phyloP scores from a whole-genome alignment of 352 stramenopile species.

The Phytophthora syringae region DNA sequence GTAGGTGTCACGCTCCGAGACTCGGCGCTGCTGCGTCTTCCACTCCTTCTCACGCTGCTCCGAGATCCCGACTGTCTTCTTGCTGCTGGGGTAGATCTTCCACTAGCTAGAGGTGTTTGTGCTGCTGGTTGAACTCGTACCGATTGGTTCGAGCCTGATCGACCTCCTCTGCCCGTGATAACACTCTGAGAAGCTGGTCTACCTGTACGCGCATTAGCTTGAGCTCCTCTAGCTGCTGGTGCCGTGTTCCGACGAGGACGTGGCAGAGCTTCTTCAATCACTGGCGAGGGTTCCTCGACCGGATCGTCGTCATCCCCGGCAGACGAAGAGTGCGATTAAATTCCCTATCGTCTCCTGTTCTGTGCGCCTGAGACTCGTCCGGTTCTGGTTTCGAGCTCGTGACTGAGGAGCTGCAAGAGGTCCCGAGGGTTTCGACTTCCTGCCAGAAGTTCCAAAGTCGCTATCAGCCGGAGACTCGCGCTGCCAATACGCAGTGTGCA shows the following conservation, averaged over 20 bases:
- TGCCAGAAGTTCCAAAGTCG: conserved; percentile 7
- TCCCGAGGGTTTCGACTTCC: conserved; percentile 26
- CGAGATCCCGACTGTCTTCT: conserved; percentile 18
- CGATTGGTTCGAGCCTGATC: neutral
- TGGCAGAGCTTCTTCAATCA: conserved; percentile 24
- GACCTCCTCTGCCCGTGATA: neutral
- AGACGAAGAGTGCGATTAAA: conserved; percentile 33
- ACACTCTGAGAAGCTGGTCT: conserved; percentile 9
- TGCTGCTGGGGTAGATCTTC: neutral
- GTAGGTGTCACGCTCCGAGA: conserved; percentile 2
- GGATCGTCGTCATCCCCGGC: conserved; percentile 25
- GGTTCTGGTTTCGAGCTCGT: conserved; percentile 13
- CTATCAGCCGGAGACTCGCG: conserved; percentile 23
- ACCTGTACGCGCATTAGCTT: conserved; percentile 7
- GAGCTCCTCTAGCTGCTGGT: conserved; percentile 2
- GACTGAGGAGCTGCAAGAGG: conserved; percentile 10
- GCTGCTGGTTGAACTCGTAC: neutral
- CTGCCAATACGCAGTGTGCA: conserved; percentile 23
- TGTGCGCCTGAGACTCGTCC: conserved; percentile 33
- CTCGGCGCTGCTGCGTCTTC: neutral
- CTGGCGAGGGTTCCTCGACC: conserved; percentile 23
- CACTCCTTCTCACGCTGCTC: neutral
- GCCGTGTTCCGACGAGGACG: conserved; percentile 26
- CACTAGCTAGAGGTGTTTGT: conserved; percentile 2
- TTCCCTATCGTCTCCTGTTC: conserved; percentile 41